Percentiles rank a stretch among this genome's conserved stretches.
Evolutionary conservation across 2,329 filamentous ascomycete species (phyloP).

Genomic region (Fusarium praegraminearum): DNA sequence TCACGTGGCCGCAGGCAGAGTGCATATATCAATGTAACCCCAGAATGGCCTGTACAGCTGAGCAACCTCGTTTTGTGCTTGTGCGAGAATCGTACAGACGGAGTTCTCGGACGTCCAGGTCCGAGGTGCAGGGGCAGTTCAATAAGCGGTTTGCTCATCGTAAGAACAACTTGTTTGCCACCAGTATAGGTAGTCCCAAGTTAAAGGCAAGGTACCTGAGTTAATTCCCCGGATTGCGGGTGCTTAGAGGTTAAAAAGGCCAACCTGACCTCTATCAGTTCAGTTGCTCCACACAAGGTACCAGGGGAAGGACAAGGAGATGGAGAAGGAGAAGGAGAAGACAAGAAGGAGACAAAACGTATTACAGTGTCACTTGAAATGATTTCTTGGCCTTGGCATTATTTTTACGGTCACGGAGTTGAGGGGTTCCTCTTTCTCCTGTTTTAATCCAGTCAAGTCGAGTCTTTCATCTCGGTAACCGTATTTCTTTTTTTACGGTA

Average conservation of each 20-base stretch:
- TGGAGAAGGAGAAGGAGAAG: background rate
- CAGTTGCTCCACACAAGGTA: conserved; percentile 30
- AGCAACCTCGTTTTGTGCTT: conserved; percentile 3
- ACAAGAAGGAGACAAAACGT: conserved; percentile 5
- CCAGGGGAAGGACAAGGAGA: conserved; percentile 18
- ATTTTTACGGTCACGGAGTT: conserved; percentile 31
- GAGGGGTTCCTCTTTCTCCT: conserved; percentile 17
- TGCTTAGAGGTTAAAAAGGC: conserved; percentile 9
- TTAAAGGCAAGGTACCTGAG: background rate
- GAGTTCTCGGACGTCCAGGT: background rate
- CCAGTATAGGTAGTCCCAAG: background rate
- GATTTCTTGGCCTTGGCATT: conserved; percentile 34
- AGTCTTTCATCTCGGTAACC: conserved; percentile 7
- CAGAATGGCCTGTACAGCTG: conserved; percentile 33
- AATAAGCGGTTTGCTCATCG: background rate
- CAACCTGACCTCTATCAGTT: conserved; percentile 20
- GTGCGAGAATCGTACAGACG: background rate
- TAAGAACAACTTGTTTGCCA: background rate
- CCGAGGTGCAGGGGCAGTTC: background rate
- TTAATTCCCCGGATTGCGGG: conserved; percentile 3
- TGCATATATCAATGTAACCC: conserved; percentile 28
- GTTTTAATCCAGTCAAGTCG: conserved; percentile 9
- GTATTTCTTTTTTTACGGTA: conserved; percentile 5
- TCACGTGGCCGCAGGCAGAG: conserved; percentile 34
- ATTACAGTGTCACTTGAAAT: conserved; percentile 36